Evolutionary conservation across 306 rosid species (phyloP).

Genomic region (Dalbergia cochinchinensis): DNA sequence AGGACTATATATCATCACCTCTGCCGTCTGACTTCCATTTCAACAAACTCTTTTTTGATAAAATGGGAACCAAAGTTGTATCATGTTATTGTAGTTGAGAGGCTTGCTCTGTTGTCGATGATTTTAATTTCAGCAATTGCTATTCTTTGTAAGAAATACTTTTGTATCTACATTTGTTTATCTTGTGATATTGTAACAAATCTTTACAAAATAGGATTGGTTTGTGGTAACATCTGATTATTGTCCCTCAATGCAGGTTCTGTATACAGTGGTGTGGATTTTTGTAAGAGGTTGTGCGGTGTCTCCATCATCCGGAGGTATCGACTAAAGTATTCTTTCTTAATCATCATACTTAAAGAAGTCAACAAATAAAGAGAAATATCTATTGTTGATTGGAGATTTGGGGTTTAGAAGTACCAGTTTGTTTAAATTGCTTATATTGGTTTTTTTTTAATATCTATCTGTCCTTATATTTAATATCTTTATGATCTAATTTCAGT

Average conservation of each 20-base stretch:
- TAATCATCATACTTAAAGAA: background rate
- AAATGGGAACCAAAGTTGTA: conserved; percentile 27
- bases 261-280: conserved; percentile 95
- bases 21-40: conserved; percentile 12
- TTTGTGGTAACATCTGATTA: conserved; percentile 36
- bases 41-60: conserved; percentile 1
- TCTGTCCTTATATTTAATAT: conserved; percentile 38
- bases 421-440: conserved; percentile 6
- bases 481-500: conserved; percentile 54
- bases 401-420: conserved; percentile 2
- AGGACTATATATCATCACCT: background rate
- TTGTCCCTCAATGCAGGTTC: conserved; percentile 66
- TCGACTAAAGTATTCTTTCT: background rate
- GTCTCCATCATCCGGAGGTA: conserved; percentile 96
- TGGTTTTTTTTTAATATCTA: background rate
- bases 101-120: conserved; percentile 7
- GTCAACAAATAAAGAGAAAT: conserved; percentile 27
- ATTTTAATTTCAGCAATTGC: conserved; percentile 28
- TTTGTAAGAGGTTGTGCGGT: conserved; percentile 97
- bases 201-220: background rate
- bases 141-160: background rate
- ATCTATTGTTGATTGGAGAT: conserved; percentile 3
- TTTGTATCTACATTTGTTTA: background rate
- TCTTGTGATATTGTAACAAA: background rate
- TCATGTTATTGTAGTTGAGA: conserved; percentile 31